Base-by-base conservation (phyloP, 495 filamentous ascomycete genomes). In the Chaetomium tenue region DNA sequence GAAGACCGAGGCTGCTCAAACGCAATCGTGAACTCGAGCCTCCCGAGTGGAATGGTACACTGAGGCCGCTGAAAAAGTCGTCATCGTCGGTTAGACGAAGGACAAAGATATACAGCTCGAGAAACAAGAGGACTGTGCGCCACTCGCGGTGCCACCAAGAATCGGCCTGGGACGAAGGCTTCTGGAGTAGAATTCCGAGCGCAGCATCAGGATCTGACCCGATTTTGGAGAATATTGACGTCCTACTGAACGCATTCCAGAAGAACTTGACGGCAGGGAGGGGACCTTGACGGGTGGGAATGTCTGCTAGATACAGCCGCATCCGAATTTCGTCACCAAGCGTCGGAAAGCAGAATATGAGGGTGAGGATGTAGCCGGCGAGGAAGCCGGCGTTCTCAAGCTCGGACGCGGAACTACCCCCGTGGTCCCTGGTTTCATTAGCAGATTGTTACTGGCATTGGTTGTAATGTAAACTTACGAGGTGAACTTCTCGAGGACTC, bases 71-170 rank as follows among this genome's bases (percentile, higher is more conserved):
- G 50, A 91, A 83, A 68, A 92, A 92, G 60, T 91, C 89, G 60
- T 98, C 93, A 64, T 99, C 94, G 68, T 98, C 95, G 77, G 91
- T 97, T 53, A 97, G 84, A 68, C 92, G 89, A 39, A 98, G 78
- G 6, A 97, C 82, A 72, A 98, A 97, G 15, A 88, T 91, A 74
- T 96, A 99, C 13, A 98, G 83, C 69, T 98, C 94, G 28, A 99
- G 81, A 71, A 98, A 99, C 2, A 98, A 82, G 0, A 98, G 81
- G 40, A 97, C 86, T 2, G 93, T 87, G 16, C 87, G 87, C 95
- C 95, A 98, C 72, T 97, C 90, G 63, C 88, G 85, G 50, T 88
- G 69, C 85, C 65, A 75, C 20, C 22, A 18, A 1, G 66, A 69
- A 48, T 70, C 64, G 0, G 47, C n/a, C 13, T 58, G 66, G 9